These are phyloP conservation scores for Ophiocordyceps camponoti-floridani DNA, from an alignment of 2,329 filamentous ascomycete species.

Conservation along the genomic window DNA sequence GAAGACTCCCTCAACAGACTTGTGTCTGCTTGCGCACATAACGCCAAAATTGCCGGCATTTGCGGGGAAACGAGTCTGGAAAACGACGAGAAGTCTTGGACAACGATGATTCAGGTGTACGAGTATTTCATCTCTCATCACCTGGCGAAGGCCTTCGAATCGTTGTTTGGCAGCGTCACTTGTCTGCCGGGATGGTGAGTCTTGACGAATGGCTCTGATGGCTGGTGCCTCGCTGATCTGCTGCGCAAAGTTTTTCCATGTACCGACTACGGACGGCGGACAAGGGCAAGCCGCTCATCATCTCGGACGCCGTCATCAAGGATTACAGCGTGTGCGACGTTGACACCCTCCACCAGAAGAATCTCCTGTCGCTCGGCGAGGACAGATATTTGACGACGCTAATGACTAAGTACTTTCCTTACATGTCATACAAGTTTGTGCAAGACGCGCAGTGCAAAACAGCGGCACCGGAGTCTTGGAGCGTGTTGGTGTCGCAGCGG, in stretches of 20 bases:
- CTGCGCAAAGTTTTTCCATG: slow-evolving; percentile 71
- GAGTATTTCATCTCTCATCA: slow-evolving; percentile 99
- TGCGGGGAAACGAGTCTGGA: slow-evolving; percentile 90
- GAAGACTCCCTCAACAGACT: slow-evolving; percentile 81
- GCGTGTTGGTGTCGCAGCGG: slow-evolving; percentile 91
- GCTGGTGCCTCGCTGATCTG: not conserved
- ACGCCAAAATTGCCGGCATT: slow-evolving; percentile 81
- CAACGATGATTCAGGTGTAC: slow-evolving; percentile 99
- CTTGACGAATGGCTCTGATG: not conserved
- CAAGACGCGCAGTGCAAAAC: slow-evolving; percentile 88
- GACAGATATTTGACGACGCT: slow-evolving; percentile 94
- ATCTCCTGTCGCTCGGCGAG: slow-evolving; percentile 86
- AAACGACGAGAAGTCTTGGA: slow-evolving; percentile 81
- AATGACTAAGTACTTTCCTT: slow-evolving; percentile 75
- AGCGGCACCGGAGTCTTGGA: slow-evolving; percentile 85
- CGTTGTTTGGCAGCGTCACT: slow-evolving; percentile 89
- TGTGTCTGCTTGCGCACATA: slow-evolving; percentile 75
- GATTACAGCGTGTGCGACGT: slow-evolving; percentile 84
- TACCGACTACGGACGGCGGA: slow-evolving; percentile 91
- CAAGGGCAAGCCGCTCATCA: slow-evolving; percentile 87
- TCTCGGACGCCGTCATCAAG: slow-evolving; percentile 80
- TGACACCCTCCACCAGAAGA: slow-evolving; percentile 98
- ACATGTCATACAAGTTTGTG: slow-evolving; percentile 98
- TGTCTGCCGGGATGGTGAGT: slow-evolving; percentile 65
- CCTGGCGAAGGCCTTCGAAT: slow-evolving; percentile 90